Conservation (phyloP, 768 basidiomycete species). For the Dioszegia crocea region DNA sequence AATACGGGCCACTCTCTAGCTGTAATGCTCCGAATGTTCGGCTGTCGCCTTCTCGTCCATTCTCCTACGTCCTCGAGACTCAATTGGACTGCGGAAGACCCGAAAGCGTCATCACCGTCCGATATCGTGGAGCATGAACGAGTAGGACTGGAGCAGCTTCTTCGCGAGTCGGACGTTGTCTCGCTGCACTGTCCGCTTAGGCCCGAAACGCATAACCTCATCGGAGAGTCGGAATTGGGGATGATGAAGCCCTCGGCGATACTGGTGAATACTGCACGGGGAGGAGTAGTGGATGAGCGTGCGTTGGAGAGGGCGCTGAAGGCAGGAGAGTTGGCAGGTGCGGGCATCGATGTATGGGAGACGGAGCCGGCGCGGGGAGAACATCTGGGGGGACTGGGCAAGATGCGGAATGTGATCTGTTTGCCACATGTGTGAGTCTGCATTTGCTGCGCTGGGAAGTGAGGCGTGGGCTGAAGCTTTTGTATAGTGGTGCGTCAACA, state of each 20-base stretch:
- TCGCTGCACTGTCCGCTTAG: constrained; percentile 49
- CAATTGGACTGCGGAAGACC: constrained; percentile 26
- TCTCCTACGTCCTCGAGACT: constrained; percentile 41
- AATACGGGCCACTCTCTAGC: constrained; percentile 43
- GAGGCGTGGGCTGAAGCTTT: background rate
- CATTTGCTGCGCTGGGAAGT: background rate
- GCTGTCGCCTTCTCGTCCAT: constrained; percentile 40
- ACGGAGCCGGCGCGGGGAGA: constrained; percentile 37
- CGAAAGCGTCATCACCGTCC: constrained; percentile 2
- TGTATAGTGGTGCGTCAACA: constrained; percentile 34
- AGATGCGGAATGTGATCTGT: constrained; percentile 35
- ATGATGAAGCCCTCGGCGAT: constrained; percentile 41
- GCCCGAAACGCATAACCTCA: constrained; percentile 35
- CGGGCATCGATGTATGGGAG: constrained; percentile 44
- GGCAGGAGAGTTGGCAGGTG: constrained; percentile 29
- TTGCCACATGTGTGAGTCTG: constrained; percentile 43
- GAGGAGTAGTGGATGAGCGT: constrained; percentile 44
- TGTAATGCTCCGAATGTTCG: constrained; percentile 45
- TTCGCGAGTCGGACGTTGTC: constrained; percentile 42
- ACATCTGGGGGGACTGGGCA: constrained; percentile 31
- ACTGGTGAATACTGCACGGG: constrained; percentile 50
- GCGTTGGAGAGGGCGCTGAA: constrained; percentile 30
- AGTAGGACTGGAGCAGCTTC: constrained; percentile 40
- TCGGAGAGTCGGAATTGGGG: constrained; percentile 34
- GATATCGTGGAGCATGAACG: constrained; percentile 40